phyloP scores from a whole-genome alignment of 352 stramenopile genomes.

The Phytopythium litorale region DNA sequence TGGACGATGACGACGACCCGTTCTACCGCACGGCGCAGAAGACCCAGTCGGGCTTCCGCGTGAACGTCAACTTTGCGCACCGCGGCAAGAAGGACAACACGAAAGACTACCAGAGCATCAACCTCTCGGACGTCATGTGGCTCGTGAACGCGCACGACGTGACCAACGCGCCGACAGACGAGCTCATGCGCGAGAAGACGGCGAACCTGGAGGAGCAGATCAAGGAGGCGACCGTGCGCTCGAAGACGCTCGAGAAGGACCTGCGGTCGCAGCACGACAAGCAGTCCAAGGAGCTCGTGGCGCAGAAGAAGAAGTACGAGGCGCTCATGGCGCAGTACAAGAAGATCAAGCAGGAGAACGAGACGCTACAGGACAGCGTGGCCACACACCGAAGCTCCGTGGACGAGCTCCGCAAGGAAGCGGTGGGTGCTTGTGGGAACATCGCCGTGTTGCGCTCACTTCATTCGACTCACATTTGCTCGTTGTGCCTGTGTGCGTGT shows the following conservation, averaged over 20 bases:
- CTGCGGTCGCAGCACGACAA: constrained; percentile 71
- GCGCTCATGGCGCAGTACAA: constrained; percentile 74
- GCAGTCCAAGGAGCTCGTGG: constrained; percentile 61
- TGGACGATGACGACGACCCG: constrained; percentile 75
- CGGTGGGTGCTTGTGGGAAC: constrained; percentile 33
- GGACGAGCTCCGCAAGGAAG: constrained; percentile 77
- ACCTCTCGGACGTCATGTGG: constrained; percentile 78
- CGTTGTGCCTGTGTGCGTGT: constrained; percentile 6
- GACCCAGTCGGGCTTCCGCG: constrained; percentile 80
- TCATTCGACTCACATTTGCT: constrained; percentile 7
- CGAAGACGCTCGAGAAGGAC: constrained; percentile 63
- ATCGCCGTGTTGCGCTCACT: background rate
- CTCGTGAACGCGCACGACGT: constrained; percentile 79
- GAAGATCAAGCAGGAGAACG: constrained; percentile 81
- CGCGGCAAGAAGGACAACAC: constrained; percentile 84
- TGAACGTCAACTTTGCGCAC: constrained; percentile 84
- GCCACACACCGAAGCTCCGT: constrained; percentile 57
- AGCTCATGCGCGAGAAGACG: constrained; percentile 86
- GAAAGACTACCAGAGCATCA: constrained; percentile 88
- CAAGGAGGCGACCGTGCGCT: constrained; percentile 74
- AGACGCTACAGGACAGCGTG: constrained; percentile 67
- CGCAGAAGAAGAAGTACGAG: constrained; percentile 81
- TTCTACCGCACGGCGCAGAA: constrained; percentile 85
- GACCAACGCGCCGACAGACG: constrained; percentile 68
- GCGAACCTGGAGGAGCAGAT: constrained; percentile 88